Base-by-base conservation (phyloP, 2,329 filamentous ascomycete genomes). In the Tolypocladium cylindrosporum region DNA sequence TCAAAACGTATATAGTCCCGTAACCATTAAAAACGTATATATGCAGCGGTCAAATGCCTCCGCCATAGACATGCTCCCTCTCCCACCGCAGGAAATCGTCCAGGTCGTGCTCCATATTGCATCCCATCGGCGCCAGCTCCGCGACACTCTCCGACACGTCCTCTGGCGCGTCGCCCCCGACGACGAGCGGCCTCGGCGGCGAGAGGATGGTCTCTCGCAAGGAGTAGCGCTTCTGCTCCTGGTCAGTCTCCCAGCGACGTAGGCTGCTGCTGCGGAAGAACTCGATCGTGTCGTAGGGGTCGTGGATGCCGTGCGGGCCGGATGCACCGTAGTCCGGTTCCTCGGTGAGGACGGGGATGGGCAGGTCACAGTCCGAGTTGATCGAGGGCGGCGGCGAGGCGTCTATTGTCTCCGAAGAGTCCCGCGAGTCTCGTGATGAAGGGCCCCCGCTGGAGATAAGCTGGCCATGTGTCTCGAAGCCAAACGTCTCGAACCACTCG, bases 61-160 rank as follows among this genome's bases (percentile, higher is more conserved):
- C 61, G 2, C 69, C 70, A 58, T 74, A 78, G 2, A 77, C 75
- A 57, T 82, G 72, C 62, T 82, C 76, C 4, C 78, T 71, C 67
- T 83, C 81, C 81, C 82, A 85, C 57, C 71, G 75, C 54, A 86
- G 65, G 62, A 83, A 85, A 60, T 85, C 82, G 1, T 79, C 79
- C 43, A 85, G 65, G 64, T 85, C 83, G 60, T 84, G 79, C 13
- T 77, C 76, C 2, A 86, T 72, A 61, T 86, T 86, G 65, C 79
- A 85, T 0, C 81, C 81, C 82, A 86, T 85, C 0, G 81, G 79
- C 56, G 81, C 76, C 11, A 74, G 66, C 56, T 75, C 73, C 37
- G 71, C 61, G 34, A 67, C 60, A 41, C 65, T 64, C 36, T 61
- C 59, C 37, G 61, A 27, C 13, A 54, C 50, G 24, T 54, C 52